A percentile compares a stretch with the other conserved stretches of the same genome.
Evolutionary conservation across 2,329 filamentous ascomycete species (phyloP).

Genomic region (Huntiella abstrusa): DNA sequence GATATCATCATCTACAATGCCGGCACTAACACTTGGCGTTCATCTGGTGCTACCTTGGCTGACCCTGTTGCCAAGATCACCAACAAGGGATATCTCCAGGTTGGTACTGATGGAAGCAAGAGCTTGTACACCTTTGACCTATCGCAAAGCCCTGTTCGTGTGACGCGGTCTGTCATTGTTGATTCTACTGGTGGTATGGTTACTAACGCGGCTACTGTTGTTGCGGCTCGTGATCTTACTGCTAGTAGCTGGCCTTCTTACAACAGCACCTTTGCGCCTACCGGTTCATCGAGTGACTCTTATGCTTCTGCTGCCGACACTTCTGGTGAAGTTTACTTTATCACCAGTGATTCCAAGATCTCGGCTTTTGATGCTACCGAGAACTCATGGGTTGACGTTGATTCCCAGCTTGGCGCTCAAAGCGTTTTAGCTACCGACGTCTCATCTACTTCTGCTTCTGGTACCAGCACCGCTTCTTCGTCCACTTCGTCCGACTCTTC

Average conservation of each 20-base stretch:
- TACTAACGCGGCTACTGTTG: slow-evolving; percentile 23
- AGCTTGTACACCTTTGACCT: slow-evolving; percentile 65
- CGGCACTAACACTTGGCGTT: slow-evolving; percentile 39
- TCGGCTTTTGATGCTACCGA: slow-evolving; percentile 57
- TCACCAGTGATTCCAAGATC: slow-evolving; percentile 52
- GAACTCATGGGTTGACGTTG: slow-evolving; percentile 64
- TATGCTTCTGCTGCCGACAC: slow-evolving; percentile 53
- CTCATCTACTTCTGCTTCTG: slow-evolving; percentile 17
- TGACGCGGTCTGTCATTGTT: slow-evolving; percentile 50
- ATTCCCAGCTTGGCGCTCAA: slow-evolving; percentile 37
- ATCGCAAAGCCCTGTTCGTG: slow-evolving; percentile 51
- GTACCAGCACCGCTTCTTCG: slow-evolving; percentile 15
- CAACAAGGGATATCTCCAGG: slow-evolving; percentile 45
- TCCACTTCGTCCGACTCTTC: slow-evolving; percentile 15
- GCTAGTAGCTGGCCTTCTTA: slow-evolving; percentile 56
- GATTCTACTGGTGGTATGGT: slow-evolving; percentile 38
- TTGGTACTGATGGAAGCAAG: slow-evolving; percentile 57
- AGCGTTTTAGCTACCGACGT: slow-evolving; percentile 19
- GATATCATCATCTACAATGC: slow-evolving; percentile 56
- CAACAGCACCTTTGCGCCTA: slow-evolving; percentile 55
- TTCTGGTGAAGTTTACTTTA: slow-evolving; percentile 52
- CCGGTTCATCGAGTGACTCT: slow-evolving; percentile 35
- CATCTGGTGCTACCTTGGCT: slow-evolving; percentile 45
- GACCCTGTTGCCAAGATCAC: slow-evolving; percentile 39
- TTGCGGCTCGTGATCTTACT: slow-evolving; percentile 22